These are phyloP conservation scores for Geotrichum histeridarum DNA, from an alignment of 1,139 yeast genomes.

Conservation along the genomic window DNA sequence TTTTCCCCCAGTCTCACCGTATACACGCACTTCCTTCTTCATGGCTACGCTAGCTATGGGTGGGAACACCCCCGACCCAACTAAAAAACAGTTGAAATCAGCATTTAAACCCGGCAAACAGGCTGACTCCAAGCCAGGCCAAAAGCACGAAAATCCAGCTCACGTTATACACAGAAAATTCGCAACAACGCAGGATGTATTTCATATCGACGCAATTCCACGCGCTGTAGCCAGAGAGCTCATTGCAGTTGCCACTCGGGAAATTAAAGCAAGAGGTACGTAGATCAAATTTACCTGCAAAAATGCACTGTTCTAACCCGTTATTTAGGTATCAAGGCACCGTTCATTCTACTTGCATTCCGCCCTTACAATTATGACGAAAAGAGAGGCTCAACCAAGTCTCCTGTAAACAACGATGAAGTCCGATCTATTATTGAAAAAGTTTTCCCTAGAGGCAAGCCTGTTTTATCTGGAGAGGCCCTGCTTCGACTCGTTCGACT, in stretches of 20 bases:
- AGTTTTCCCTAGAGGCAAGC: constrained; percentile 27
- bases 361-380: constrained; percentile 25
- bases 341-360: constrained; percentile 34
- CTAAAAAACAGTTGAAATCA: constrained; percentile 3
- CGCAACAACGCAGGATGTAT: constrained; percentile 27
- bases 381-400: constrained; percentile 5
- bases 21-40: neutral
- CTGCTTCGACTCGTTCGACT: constrained; percentile 30
- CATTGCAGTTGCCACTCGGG: constrained; percentile 32
- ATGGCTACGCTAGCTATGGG: constrained; percentile 6
- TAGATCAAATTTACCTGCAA: neutral
- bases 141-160: neutral
- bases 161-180: neutral
- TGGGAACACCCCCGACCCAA: constrained; percentile 2
- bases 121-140: neutral
- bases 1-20: neutral
- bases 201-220: constrained; percentile 27
- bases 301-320: neutral
- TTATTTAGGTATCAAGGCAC: constrained; percentile 24
- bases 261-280: constrained; percentile 35
- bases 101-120: constrained; percentile 11
- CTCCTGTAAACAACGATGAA: constrained; percentile 25
- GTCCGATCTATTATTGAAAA: constrained; percentile 27
- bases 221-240: constrained; percentile 31
- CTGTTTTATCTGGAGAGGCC: constrained; percentile 31